Evolutionary conservation across 2,329 filamentous ascomycete genomes (phyloP).

Genomic region (Seiridium cupressi): DNA sequence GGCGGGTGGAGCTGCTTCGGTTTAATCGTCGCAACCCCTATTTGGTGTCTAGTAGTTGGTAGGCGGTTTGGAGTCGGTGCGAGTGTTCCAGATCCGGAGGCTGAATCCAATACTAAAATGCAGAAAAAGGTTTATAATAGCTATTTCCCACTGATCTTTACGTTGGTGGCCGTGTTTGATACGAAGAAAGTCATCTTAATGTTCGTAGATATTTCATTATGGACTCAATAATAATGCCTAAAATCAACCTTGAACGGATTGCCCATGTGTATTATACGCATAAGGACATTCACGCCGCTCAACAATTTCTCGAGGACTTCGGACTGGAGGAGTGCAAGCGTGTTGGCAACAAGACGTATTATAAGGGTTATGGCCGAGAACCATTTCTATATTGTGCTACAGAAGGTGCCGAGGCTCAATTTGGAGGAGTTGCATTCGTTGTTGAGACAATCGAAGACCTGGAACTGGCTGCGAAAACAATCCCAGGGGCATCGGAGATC

Average conservation of each 20-base stretch:
- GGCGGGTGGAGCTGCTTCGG: too few species aligned
- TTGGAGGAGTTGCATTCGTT: not conserved
- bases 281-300: not conserved
- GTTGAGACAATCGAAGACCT: not conserved
- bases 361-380: not conserved
- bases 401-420: not conserved
- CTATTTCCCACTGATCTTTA: too few species aligned
- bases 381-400: not conserved
- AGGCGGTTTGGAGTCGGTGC: too few species aligned
- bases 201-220: too few species aligned
- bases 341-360: not conserved
- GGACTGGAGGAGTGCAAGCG: not conserved
- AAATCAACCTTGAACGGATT: not conserved
- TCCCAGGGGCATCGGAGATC: not conserved
- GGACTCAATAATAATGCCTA: too few species aligned
- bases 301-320: not conserved
- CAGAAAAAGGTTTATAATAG: too few species aligned
- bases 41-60: too few species aligned
- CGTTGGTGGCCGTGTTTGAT: too few species aligned
- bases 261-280: not conserved
- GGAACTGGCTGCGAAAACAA: not conserved
- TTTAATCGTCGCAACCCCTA: too few species aligned
- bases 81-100: too few species aligned
- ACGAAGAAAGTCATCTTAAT: too few species aligned
- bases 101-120: too few species aligned